Evolutionary conservation across 192 early-diverging fungal genomes (phyloP), one percentile per base, ranked within the genome.

Genomic region (Chytriomyces hyalinus): DNA sequence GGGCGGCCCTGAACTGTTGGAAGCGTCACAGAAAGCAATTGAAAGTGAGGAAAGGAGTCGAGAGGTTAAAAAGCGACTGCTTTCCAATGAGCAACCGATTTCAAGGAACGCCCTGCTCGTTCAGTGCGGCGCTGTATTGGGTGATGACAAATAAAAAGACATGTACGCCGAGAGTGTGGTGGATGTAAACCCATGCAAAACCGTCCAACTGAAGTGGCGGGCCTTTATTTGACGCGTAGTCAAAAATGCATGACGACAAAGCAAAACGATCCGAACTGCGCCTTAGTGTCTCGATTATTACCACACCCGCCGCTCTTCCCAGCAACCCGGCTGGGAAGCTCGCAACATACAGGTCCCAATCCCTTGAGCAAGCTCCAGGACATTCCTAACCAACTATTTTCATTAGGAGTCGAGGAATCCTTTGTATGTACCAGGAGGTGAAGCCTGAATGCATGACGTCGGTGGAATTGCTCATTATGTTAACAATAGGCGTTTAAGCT

Each of bases 271-370:
- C 36, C 36, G 4, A 36, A 36, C 36, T 36, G 36, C 36, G 36
- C 1, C 2, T 36, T 2, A 2, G 36, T 36, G 36, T 36, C 36
- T 36, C 36, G 4, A 36, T 36, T 4, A 36, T 68, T 46, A 88
- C 87, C 87, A 88, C 68, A 88, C 79, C 72, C 2, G 79, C 80
- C 4, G 83, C 87, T 11, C 87, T 71, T 22, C 84, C 84, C 48
- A 88, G 59, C 81, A 88, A 88, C 15, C 83, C 87, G 66, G 87
- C 87, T 15, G 87, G 87, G 80, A 98, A 92, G 97, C 95, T 59
- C 97, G 87, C 63, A 95, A 90, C 96, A 87, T 53, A 96, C 96
- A 26, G 97, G 95, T 0, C 93, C 93, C 0, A 95, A 80, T 50
- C 97, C 97, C 80, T 95, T 91, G 84, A 96, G 94, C 53, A 99